Base-by-base conservation (phyloP, 2,329 filamentous ascomycete genomes). In the Sporothrix pseudoabietina region DNA sequence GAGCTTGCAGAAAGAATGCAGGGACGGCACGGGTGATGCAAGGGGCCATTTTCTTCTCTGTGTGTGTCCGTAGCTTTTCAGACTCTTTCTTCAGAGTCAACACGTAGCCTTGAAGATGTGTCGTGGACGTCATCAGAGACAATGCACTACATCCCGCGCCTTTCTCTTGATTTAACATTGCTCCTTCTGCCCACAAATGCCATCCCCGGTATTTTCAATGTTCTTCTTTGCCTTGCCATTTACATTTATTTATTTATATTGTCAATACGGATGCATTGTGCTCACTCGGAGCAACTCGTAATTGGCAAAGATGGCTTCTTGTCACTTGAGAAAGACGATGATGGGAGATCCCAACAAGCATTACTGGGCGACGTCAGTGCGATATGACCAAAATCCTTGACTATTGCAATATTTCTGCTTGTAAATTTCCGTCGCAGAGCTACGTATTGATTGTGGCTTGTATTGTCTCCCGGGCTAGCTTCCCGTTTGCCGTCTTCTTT, bases 1-100 rank as follows among this genome's bases (percentile, higher is more conserved):
- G 32, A 39, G 47, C 26, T 22, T 22, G 26, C 44, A 55, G 30
- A 61, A 32, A 30, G 44, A 10, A 44, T 10, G 10, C 30, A 47
- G 10, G 32, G 63, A 54, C 66, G 66, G 66, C 30, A 71, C 54
- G 16, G 54, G n/a, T 35, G 22, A 71, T 61, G 69, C 52, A 61
- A 35, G 69, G 54, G 69, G 4, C 47, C 47, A 22, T 59, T 14
- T 70, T 49, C 10, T 69, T 52, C 30, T 44, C 19, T 19, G 39
- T 65, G 19, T 65, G 2, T 10, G 8, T 44, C 19, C 5, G 22
- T 26, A 1, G 14, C 59, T 9, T 14, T 9, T 14, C 35, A 44
- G 3, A 14, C 7, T 26, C 35, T 26, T 26, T 44, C 35, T 16
- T 16, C 8, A 44, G 14, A 39, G 32, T 63, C 59, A 10, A 63